A percentile compares a stretch with the other conserved stretches of the same genome.
Conservation (phyloP, 345 rosid species). For the Melaleuca alternifolia region DNA sequence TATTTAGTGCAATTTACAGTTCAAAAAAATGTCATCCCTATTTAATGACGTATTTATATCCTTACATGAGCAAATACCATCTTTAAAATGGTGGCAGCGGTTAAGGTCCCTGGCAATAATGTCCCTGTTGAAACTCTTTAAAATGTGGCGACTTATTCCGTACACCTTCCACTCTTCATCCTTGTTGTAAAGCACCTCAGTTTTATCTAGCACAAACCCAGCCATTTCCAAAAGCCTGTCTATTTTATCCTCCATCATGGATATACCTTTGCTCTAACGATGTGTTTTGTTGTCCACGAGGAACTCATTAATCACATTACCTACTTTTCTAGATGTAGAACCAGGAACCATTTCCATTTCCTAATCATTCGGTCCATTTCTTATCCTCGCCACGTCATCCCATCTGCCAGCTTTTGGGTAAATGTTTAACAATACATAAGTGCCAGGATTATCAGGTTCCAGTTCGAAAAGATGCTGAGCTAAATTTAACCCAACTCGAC, state of each 20-base stretch:
- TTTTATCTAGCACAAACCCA: slow-evolving; percentile 57
- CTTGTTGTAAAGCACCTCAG: slow-evolving; percentile 61
- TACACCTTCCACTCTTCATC: slow-evolving; percentile 67
- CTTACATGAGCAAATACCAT: slow-evolving; percentile 65
- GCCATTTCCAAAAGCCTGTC: slow-evolving; percentile 32
- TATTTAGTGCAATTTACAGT: too few species aligned
- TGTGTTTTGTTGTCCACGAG: slow-evolving; percentile 57
- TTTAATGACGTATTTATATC: slow-evolving; percentile 3
- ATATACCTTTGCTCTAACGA: slow-evolving; percentile 39
- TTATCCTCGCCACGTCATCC: slow-evolving; percentile 50
- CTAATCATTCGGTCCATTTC: slow-evolving; percentile 38
- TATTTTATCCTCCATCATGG: slow-evolving; percentile 54
- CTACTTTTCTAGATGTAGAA: slow-evolving; percentile 61
- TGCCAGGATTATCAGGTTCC: slow-evolving; percentile 50
- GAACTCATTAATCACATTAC: slow-evolving; percentile 60
- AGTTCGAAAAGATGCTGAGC: slow-evolving; percentile 39
- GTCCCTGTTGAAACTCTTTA: slow-evolving; percentile 62
- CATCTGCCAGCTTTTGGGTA: slow-evolving; percentile 63
- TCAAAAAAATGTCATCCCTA: too few species aligned
- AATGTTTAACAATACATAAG: slow-evolving; percentile 60
- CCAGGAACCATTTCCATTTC: slow-evolving; percentile 68
- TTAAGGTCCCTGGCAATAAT: slow-evolving; percentile 67
- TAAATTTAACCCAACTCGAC: slow-evolving; percentile 44
- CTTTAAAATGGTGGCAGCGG: slow-evolving; percentile 68
- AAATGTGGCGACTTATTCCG: slow-evolving; percentile 54